phyloP scores from a whole-genome alignment of 495 filamentous ascomycete species.

The Bacidia rubella region DNA sequence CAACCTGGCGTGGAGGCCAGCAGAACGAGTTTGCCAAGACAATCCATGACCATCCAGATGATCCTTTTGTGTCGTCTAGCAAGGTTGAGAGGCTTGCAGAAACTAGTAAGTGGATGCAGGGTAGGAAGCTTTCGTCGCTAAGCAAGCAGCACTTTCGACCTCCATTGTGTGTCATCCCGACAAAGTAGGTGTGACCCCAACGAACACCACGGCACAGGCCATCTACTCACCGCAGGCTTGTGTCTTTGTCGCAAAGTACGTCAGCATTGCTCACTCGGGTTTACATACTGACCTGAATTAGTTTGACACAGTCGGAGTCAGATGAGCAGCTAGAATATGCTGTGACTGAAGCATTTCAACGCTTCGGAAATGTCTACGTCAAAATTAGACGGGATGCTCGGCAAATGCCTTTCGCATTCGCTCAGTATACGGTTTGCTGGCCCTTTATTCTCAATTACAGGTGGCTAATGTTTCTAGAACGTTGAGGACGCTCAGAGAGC shows the following conservation, averaged over 20 bases:
- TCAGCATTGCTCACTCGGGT: constrained; percentile 5
- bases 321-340: constrained; percentile 39
- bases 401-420: constrained; percentile 51
- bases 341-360: constrained; percentile 36
- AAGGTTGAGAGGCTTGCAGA: not conserved
- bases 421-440: constrained; percentile 42
- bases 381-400: constrained; percentile 46
- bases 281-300: constrained; percentile 6
- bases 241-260: constrained; percentile 55
- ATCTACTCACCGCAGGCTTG: constrained; percentile 41
- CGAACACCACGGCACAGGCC: constrained; percentile 41
- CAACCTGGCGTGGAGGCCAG: constrained; percentile 12
- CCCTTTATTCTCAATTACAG: constrained; percentile 2
- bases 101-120: constrained; percentile 3
- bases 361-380: constrained; percentile 42
- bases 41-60: constrained; percentile 6
- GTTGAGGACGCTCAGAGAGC: constrained; percentile 35
- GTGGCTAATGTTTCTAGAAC: constrained; percentile 19
- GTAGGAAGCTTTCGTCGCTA: not conserved
- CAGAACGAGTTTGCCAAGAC: not conserved
- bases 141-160: not conserved
- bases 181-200: constrained; percentile 16
- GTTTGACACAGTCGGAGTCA: constrained; percentile 26
- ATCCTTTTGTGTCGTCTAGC: constrained; percentile 13
- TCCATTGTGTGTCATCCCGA: constrained; percentile 13